Conservation (phyloP, 768 basidiomycete species). For the Lentinula edodes region DNA sequence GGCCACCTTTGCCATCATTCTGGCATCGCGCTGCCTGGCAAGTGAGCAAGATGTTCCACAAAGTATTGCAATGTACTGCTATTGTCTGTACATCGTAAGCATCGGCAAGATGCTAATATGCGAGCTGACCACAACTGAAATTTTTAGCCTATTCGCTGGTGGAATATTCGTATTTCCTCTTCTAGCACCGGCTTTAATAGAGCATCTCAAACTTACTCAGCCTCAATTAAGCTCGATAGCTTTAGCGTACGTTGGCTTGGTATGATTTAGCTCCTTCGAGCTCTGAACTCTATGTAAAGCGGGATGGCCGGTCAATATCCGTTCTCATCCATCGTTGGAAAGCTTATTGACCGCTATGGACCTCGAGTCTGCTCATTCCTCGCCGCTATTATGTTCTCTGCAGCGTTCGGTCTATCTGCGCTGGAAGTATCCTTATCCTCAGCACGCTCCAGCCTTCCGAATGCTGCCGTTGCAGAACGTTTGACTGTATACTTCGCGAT, state of each 20-base stretch:
- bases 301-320: constrained; percentile 83
- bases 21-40: not conserved
- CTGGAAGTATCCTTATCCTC: constrained; percentile 46
- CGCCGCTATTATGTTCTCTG: constrained; percentile 51
- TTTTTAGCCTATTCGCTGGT: constrained; percentile 66
- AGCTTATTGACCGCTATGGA: constrained; percentile 60
- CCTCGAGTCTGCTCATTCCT: constrained; percentile 61
- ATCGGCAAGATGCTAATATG: not conserved
- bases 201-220: constrained; percentile 60
- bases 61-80: constrained; percentile 5
- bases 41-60: not conserved
- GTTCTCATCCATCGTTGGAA: constrained; percentile 63
- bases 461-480: constrained; percentile 40
- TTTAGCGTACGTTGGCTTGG: constrained; percentile 50
- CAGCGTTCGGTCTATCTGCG: constrained; percentile 61
- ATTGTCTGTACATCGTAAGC: constrained; percentile 14
- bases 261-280: not conserved
- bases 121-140: not conserved
- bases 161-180: constrained; percentile 78
- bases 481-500: constrained; percentile 58
- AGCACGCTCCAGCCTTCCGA: constrained; percentile 28
- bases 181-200: constrained; percentile 56
- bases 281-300: constrained; percentile 27
- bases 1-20: not conserved
- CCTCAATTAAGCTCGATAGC: constrained; percentile 76